Conservation (phyloP, 768 basidiomycete genomes). For the Macrolepiota fuliginosa region DNA sequence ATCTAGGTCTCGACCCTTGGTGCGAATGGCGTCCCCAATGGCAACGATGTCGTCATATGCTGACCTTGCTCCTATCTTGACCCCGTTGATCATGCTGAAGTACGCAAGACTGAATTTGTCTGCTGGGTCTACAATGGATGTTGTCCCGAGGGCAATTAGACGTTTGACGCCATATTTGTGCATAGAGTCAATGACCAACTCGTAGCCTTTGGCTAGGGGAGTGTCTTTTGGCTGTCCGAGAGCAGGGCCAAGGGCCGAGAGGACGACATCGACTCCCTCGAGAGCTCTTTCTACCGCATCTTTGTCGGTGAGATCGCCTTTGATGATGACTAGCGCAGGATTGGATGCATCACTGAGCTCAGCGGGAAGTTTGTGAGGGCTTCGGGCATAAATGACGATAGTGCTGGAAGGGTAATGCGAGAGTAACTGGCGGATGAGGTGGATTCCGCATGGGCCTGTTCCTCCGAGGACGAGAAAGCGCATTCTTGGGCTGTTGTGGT, state of each 20-base stretch:
- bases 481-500: conserved; percentile 18
- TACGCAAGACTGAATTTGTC: conserved; percentile 55
- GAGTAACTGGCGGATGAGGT: conserved; percentile 56
- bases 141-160: conserved; percentile 65
- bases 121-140: conserved; percentile 57
- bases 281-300: conserved; percentile 50
- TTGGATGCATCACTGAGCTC: conserved; percentile 40
- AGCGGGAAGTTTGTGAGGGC: conserved; percentile 58
- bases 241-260: conserved; percentile 65
- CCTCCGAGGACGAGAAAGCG: conserved; percentile 67
- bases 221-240: conserved; percentile 43
- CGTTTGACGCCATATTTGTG: conserved; percentile 47
- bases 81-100: conserved; percentile 38
- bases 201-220: conserved; percentile 64
- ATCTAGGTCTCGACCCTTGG: conserved; percentile 46
- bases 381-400: conserved; percentile 62
- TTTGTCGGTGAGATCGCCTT: conserved; percentile 55
- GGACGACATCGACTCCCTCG: conserved; percentile 55
- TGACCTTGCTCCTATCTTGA: conserved; percentile 41
- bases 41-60: conserved; percentile 72
- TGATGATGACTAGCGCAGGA: conserved; percentile 41
- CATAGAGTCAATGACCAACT: conserved; percentile 55
- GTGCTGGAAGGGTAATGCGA: conserved; percentile 32
- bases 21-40: conserved; percentile 54
- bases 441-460: conserved; percentile 60